phyloP scores from a whole-genome alignment of 176 grass and related monocot species.

The Alopecurus myosuroides region DNA sequence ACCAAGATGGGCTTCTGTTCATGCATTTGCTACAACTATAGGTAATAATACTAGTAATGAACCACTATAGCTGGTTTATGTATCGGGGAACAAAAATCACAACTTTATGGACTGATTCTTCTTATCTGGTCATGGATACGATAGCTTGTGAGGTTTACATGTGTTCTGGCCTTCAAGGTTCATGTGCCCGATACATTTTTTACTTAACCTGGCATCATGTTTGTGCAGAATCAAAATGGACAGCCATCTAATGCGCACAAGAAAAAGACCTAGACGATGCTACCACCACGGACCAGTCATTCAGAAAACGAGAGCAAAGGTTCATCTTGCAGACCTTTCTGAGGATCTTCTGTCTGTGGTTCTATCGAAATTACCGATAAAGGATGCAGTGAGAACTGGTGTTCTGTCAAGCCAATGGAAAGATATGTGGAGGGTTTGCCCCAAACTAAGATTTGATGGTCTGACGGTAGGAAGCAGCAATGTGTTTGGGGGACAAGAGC shows the following conservation, averaged over 20 bases:
- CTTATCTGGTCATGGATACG: background rate
- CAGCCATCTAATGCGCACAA: background rate
- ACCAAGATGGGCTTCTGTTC: background rate
- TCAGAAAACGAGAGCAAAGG: background rate
- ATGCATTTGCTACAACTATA: background rate
- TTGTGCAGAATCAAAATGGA: background rate
- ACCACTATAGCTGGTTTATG: background rate
- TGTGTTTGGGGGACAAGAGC: background rate
- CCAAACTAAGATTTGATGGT: slow-evolving; percentile 8
- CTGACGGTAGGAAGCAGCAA: background rate
- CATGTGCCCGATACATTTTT: too few relatives aligned
- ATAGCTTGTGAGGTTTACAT: too few relatives aligned
- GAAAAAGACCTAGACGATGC: background rate
- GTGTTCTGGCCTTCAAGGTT: too few relatives aligned
- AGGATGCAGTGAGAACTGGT: slow-evolving; percentile 1
- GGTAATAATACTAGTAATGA: too few relatives aligned
- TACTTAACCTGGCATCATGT: background rate
- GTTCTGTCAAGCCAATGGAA: background rate
- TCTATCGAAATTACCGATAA: background rate
- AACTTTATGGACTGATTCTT: background rate
- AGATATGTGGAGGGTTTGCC: background rate
- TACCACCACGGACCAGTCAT: background rate
- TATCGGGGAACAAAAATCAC: too few relatives aligned
- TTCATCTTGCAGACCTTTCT: background rate
- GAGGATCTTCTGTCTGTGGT: background rate